Evolutionary conservation across 306 rosid genomes (phyloP), one percentile per base, ranked within the genome.

Genomic region (Benincasa hispida): DNA sequence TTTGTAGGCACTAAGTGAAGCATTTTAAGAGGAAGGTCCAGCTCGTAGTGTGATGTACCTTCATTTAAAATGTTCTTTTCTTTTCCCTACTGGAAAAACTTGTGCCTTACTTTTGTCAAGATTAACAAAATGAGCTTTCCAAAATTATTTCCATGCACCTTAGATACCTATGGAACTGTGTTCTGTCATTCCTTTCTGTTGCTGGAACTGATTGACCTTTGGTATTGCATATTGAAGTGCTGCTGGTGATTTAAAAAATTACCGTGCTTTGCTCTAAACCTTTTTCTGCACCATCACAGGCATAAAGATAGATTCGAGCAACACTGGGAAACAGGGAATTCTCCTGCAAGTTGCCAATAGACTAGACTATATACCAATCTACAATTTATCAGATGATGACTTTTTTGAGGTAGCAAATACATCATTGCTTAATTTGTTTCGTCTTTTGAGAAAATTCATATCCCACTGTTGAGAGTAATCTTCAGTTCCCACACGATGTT

Each of bases 311-410:
- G 37, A 74, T 28, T 83, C 83, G 32, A 83, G 68, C 76, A 78
- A 75, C 21, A 85, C 55, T 57, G 61, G 51, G 47, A 85, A 75
- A 42, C 57, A 78, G 60, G 87, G 86, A 79, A 72, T 83, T 79
- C 41, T 84, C 62, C 85, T 92, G 79, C 90, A 60, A 69, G 87
- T 89, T 79, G 76, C 81, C 50, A 76, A 79, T 79, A 77, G 70
- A 74, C 87, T 81, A 24, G 85, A 79, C 75, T 83, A 72, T 55
- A 77, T 86, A 35, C 88, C 90, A 61, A 81, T 88, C 78, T 75
- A 77, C 81, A 85, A 86, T 80, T 80, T 92, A 72, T 88, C 98
- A 5, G 93, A 92, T 25, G 93, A 81, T 73, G 87, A 92, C 81
- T 89, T 92, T 72, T 77, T 85, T 37, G 79, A 88, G 96, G 98